Percentiles rank a stretch among this genome's conserved stretches.
These are phyloP conservation scores for Blastobotrys peoriensis DNA, from an alignment of 805 yeast genomes.

Conservation along the genomic window DNA sequence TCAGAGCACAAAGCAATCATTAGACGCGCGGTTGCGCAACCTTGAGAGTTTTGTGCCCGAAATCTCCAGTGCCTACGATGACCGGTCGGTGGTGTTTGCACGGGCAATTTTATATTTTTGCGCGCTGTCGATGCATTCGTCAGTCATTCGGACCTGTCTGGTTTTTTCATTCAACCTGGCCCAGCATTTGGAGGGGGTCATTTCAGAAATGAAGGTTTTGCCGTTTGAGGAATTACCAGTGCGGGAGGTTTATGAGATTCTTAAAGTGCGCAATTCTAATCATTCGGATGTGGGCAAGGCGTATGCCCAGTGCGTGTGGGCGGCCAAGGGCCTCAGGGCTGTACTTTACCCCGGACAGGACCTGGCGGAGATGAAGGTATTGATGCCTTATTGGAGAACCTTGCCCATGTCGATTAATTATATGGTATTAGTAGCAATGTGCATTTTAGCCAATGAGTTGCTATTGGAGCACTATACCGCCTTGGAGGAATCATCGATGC, in stretches of 20 bases:
- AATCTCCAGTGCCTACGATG: background rate
- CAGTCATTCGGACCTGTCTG: background rate
- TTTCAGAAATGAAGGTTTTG: background rate
- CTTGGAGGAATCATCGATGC: background rate
- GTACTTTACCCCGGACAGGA: background rate
- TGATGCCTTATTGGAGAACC: conserved; percentile 1
- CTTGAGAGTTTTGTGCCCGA: background rate
- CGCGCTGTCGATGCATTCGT: conserved; percentile 1
- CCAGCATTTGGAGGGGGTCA: background rate
- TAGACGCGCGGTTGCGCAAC: conserved; percentile 1
- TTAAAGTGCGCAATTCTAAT: background rate
- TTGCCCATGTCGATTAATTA: background rate
- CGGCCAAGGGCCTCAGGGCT: background rate
- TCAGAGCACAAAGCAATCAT: background rate
- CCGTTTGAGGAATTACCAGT: background rate
- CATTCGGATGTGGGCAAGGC: background rate
- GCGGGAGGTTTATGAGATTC: background rate
- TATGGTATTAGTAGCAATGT: background rate
- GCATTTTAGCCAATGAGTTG: background rate
- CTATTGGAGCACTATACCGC: background rate
- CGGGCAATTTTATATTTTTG: background rate
- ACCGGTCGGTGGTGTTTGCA: conserved; percentile 1
- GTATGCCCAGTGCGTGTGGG: conserved; percentile 3
- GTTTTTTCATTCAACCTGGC: background rate
- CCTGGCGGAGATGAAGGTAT: background rate